Evolutionary conservation across 2,329 filamentous ascomycete genomes (phyloP).

Genomic region (Raffaelea arxii): DNA sequence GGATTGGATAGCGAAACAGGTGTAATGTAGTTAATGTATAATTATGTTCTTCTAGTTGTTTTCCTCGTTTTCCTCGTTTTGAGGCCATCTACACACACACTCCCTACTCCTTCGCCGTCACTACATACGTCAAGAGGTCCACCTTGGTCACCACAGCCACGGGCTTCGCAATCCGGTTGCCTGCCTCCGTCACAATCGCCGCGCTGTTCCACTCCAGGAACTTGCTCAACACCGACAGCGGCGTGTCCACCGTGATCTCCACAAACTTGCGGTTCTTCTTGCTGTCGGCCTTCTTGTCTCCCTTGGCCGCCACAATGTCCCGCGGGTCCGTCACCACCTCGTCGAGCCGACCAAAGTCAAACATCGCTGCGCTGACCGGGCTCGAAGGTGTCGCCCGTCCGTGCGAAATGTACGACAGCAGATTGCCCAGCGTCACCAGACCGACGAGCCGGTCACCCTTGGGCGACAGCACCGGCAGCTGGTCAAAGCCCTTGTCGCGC

Average conservation of each 20-base stretch:
- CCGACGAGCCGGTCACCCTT: constrained; percentile 69
- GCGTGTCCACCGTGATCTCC: constrained; percentile 87
- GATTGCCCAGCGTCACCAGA: constrained; percentile 87
- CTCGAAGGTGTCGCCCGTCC: constrained; percentile 67
- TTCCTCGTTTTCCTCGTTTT: not conserved
- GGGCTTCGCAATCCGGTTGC: constrained; percentile 54
- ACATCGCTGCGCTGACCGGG: constrained; percentile 85
- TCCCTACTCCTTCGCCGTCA: constrained; percentile 43
- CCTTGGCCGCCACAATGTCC: constrained; percentile 36
- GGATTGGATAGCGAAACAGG: constrained; percentile 72
- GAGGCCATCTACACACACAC: not conserved
- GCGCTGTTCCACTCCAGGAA: constrained; percentile 99
- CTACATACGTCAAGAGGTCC: constrained; percentile 85
- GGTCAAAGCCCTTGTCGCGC: constrained; percentile 97
- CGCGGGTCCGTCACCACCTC: constrained; percentile 87
- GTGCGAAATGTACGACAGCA: constrained; percentile 80
- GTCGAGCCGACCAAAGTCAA: constrained; percentile 79
- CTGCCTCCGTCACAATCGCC: constrained; percentile 79
- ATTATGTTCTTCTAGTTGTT: not conserved
- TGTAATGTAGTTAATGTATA: too few species aligned
- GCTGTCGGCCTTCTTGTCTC: not conserved
- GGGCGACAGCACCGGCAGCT: constrained; percentile 77
- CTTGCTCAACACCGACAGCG: constrained; percentile 69
- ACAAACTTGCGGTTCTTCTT: constrained; percentile 65
- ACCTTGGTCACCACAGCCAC: constrained; percentile 94